Conservation (phyloP, 345 rosid genomes). For the Pelargonium nanum region DNA sequence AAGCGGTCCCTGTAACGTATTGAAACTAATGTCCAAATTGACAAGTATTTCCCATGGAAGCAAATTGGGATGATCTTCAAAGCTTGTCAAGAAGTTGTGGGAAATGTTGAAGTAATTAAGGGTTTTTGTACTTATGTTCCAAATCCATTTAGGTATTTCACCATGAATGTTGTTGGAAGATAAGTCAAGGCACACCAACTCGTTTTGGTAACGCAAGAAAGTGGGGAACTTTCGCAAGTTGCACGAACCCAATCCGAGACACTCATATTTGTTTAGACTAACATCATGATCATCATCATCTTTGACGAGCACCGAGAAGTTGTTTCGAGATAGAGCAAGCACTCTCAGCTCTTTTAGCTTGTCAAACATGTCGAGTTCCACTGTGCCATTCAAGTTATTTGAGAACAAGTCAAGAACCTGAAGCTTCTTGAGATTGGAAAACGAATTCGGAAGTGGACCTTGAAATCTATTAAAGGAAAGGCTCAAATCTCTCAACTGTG, state of each 20-base stretch:
- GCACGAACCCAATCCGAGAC: constrained; percentile 10
- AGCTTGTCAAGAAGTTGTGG: too few relatives aligned
- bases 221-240: constrained; percentile 16
- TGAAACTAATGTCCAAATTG: neutral
- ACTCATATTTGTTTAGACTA: neutral
- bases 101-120: too few relatives aligned
- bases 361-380: constrained; percentile 7
- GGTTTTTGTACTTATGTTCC: too few relatives aligned
- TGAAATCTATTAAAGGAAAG: constrained; percentile 3
- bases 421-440: constrained; percentile 10
- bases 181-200: constrained; percentile 6
- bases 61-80: too few relatives aligned
- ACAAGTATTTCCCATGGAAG: neutral
- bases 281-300: neutral
- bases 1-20: constrained; percentile 7
- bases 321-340: constrained; percentile 4
- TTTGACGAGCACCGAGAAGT: neutral
- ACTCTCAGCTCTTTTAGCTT: neutral
- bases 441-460: constrained; percentile 15
- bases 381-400: constrained; percentile 13
- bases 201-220: constrained; percentile 10
- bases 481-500: neutral
- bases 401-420: neutral
- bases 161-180: constrained; percentile 13
- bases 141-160: constrained; percentile 15